Percentiles rank a stretch among this genome's conserved stretches.
These are phyloP conservation scores for Aspergillus baeticus DNA, from an alignment of 495 filamentous ascomycete genomes.

Conservation along the genomic window DNA sequence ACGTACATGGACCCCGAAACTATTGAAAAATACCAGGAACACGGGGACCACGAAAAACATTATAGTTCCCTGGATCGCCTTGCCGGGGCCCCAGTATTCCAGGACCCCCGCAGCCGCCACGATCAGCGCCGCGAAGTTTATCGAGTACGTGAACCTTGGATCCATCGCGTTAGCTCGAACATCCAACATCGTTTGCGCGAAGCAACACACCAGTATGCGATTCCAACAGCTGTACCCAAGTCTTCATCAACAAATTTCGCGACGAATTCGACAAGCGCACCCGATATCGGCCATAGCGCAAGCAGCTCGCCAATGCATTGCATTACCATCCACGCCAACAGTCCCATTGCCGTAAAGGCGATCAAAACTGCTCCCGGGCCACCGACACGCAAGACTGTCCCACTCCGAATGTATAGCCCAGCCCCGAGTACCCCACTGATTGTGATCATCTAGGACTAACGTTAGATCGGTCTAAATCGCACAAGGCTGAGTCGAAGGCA, in stretches of 20 bases:
- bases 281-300: conserved; percentile 47
- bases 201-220: conserved; percentile 44
- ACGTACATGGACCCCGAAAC: conserved; percentile 30
- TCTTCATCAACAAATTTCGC: conserved; percentile 49
- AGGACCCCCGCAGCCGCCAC: conserved; percentile 36
- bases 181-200: neutral
- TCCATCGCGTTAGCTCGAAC: neutral
- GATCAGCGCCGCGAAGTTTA: conserved; percentile 40
- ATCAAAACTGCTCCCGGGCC: conserved; percentile 44
- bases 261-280: conserved; percentile 45
- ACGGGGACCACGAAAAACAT: conserved; percentile 32
- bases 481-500: neutral
- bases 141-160: conserved; percentile 44
- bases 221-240: conserved; percentile 44
- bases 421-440: conserved; percentile 46
- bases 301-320: conserved; percentile 50
- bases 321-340: conserved; percentile 43
- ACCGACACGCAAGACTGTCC: conserved; percentile 39
- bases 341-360: conserved; percentile 40
- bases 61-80: conserved; percentile 26
- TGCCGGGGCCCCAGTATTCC: conserved; percentile 32
- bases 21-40: conserved; percentile 32
- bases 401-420: conserved; percentile 47
- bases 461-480: neutral
- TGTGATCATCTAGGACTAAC: conserved; percentile 36